Conservation (phyloP, 192 early-diverging fungal species). For the Linderina pennispora region DNA sequence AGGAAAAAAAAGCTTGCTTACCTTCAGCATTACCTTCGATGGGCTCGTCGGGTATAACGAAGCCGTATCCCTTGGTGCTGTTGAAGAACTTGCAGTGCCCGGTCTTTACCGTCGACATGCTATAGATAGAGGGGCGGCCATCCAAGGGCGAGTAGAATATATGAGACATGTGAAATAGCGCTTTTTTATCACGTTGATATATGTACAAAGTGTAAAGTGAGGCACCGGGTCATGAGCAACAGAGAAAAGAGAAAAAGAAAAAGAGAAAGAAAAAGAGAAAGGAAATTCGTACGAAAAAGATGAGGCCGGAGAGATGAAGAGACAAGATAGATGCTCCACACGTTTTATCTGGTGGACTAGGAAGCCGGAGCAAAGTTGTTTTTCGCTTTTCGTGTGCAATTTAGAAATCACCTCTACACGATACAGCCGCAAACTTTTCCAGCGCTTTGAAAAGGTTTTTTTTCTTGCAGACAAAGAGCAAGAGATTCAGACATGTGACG, state of each 20-base stretch:
- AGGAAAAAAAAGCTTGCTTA: no score
- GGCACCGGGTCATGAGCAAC: background rate
- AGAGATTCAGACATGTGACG: no score
- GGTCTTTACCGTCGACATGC: constrained; percentile 19
- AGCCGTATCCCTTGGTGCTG: constrained; percentile 82
- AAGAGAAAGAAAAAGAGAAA: background rate
- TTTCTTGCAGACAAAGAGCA: no score
- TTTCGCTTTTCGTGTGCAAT: constrained; percentile 3
- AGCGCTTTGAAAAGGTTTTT: no score
- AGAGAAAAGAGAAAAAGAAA: background rate
- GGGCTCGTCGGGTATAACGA: constrained; percentile 70
- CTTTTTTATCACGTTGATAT: background rate
- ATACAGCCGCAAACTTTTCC: no score
- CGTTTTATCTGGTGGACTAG: no score
- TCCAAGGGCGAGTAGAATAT: constrained; percentile 3
- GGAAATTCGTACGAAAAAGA: no score
- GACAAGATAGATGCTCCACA: no score
- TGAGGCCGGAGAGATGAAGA: background rate
- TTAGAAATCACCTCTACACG: no score
- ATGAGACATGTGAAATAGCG: constrained; percentile 1
- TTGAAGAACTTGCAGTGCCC: constrained; percentile 82
- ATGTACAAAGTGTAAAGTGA: background rate
- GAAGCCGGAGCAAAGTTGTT: no score
- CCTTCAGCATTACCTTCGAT: constrained; percentile 66
- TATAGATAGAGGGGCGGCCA: background rate